Base-by-base conservation (phyloP, 169 alveolate species). In the Eimeria tenella region DNA sequence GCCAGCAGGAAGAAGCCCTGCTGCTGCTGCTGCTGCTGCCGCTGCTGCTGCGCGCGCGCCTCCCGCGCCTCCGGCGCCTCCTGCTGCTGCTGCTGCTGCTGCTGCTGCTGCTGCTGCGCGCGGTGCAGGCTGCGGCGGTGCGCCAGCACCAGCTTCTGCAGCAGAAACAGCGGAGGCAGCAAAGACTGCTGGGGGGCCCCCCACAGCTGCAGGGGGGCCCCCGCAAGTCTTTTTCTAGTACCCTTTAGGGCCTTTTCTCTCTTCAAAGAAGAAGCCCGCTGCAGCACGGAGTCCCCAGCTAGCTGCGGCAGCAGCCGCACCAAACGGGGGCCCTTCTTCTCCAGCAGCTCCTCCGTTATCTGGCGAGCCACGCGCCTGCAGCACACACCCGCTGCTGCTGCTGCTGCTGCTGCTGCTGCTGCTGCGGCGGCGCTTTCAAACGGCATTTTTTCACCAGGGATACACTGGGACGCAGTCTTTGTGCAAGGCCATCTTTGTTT, bases 351-450 rank as follows among this genome's bases (percentile, higher is more conserved):
- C 8, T 65, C 75, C 19, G 75, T 65, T 65, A 65, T 65, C 75
- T 65, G 75, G 25, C 75, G 75, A 65, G 75, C 75, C 49, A 65
- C 75, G 19, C 75, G 75, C 25, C 75, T 65, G n/a, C n/a, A n/a
- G n/a, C n/a, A n/a, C n/a, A n/a, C n/a, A n/a, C n/a, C n/a, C n/a
- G n/a, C n/a, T n/a, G n/a, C n/a, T n/a, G n/a, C n/a, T n/a, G n/a
- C n/a, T n/a, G n/a, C n/a, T n/a, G n/a, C n/a, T n/a, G n/a, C n/a
- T n/a, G n/a, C n/a, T n/a, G n/a, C n/a, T n/a, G n/a, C n/a, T n/a
- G n/a, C n/a, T n/a, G n/a, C n/a, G n/a, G n/a, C n/a, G n/a, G n/a
- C n/a, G n/a, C n/a, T n/a, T n/a, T n/a, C n/a, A n/a, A n/a, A n/a
- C n/a, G n/a, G n/a, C n/a, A n/a, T n/a, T n/a, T n/a, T n/a, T n/a